A percentile compares a stretch with the other conserved stretches of the same genome.
phyloP scores from a whole-genome alignment of 805 yeast genomes.

The Lipomyces orientalis region DNA sequence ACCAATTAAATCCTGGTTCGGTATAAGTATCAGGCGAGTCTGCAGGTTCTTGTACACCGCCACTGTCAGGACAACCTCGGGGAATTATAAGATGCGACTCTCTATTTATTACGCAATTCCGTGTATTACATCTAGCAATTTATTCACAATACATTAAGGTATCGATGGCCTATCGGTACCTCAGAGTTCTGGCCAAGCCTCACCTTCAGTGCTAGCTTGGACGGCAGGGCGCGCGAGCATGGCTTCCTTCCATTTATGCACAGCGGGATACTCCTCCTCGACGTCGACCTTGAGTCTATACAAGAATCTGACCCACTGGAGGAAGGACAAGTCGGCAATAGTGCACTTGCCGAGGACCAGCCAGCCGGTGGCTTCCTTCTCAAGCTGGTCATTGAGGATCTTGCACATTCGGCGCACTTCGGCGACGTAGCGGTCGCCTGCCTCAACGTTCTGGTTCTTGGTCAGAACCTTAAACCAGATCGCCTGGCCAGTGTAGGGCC shows the following conservation, averaged over 20 bases:
- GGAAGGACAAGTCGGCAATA: constrained; percentile 85
- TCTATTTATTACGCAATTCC: too few relatives aligned
- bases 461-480: constrained; percentile 86
- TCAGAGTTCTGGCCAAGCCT: constrained; percentile 25
- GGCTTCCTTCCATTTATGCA: constrained; percentile 86
- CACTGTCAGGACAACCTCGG: not conserved
- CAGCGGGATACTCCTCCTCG: constrained; percentile 80
- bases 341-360: constrained; percentile 76
- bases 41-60: not conserved
- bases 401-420: constrained; percentile 90
- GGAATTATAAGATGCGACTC: not conserved
- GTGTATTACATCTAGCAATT: not conserved
- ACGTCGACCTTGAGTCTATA: constrained; percentile 84
- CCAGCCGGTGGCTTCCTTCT: constrained; percentile 88
- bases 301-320: constrained; percentile 90
- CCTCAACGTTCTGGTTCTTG: constrained; percentile 76
- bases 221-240: constrained; percentile 93
- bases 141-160: not conserved
- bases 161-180: not conserved
- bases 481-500: constrained; percentile 70
- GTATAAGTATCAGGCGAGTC: not conserved
- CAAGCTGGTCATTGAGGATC: constrained; percentile 82
- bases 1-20: too few relatives aligned
- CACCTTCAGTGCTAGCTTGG: constrained; percentile 35
- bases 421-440: constrained; percentile 82